Conservation (phyloP, 129 eudicot species). For the Dittrichia graveolens region DNA sequence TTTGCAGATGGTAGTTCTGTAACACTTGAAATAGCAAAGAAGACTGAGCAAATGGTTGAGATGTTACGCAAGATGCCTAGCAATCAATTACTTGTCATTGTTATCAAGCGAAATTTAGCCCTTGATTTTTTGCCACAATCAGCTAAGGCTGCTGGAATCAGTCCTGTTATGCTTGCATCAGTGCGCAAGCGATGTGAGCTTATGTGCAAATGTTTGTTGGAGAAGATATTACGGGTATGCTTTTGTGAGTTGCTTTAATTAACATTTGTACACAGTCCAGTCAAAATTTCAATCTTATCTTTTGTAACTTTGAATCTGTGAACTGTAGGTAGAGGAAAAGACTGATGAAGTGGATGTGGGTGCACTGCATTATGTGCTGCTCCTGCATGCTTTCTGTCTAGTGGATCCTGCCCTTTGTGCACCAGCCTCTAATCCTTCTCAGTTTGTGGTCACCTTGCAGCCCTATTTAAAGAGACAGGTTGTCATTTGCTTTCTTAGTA, state of each 20-base stretch:
- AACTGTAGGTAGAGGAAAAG: slow-evolving; percentile 75
- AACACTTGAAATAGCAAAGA: slow-evolving; percentile 80
- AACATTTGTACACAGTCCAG: not conserved
- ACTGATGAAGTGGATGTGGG: slow-evolving; percentile 62
- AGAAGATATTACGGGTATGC: slow-evolving; percentile 84
- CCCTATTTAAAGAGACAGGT: slow-evolving; percentile 98
- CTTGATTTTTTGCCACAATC: slow-evolving; percentile 96
- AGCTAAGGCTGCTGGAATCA: slow-evolving; percentile 89
- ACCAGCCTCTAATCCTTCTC: slow-evolving; percentile 98
- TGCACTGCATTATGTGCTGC: slow-evolving; percentile 85
- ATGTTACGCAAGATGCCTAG: slow-evolving; percentile 74
- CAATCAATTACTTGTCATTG: slow-evolving; percentile 75
- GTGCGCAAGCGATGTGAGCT: slow-evolving; percentile 96
- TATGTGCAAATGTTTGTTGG: slow-evolving; percentile 95
- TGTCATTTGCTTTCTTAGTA: slow-evolving; percentile 20
- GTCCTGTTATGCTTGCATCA: slow-evolving; percentile 71
- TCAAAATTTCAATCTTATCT: not conserved
- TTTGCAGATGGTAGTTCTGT: slow-evolving; percentile 89
- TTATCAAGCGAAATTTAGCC: slow-evolving; percentile 84
- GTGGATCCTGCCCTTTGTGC: slow-evolving; percentile 97
- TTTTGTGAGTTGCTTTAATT: slow-evolving; percentile 9
- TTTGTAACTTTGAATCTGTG: slow-evolving; percentile 13
- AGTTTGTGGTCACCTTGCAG: slow-evolving; percentile 90
- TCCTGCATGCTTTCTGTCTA: slow-evolving; percentile 86
- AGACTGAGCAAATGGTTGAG: slow-evolving; percentile 93